Evolutionary conservation across 1,284 basidiomycete species (phyloP).

Genomic region (Kalmanozyma brasiliensis): DNA sequence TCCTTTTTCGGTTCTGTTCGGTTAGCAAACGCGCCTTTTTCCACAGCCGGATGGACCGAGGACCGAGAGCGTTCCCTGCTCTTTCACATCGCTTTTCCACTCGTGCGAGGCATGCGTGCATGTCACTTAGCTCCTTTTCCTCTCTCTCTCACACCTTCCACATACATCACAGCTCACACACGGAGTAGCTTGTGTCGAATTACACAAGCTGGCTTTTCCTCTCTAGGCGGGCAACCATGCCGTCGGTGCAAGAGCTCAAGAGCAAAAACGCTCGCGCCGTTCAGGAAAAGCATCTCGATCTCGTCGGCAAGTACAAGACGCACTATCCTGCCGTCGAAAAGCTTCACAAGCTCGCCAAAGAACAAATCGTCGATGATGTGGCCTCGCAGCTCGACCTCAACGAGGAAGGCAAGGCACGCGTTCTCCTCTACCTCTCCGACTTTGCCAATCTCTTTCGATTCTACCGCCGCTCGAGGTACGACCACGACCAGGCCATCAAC

Average conservation of each 20-base stretch:
- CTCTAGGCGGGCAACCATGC: slow-evolving; percentile 10
- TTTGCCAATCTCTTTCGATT: slow-evolving; percentile 59
- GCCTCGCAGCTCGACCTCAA: slow-evolving; percentile 31
- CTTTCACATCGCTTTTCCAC: too few relatives aligned
- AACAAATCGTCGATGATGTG: slow-evolving; percentile 34
- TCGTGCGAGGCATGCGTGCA: too few relatives aligned
- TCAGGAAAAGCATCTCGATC: slow-evolving; percentile 47
- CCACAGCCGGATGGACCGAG: too few relatives aligned
- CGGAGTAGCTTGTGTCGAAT: neutral
- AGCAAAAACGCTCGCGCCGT: slow-evolving; percentile 47
- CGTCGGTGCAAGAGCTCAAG: slow-evolving; percentile 22
- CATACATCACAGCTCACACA: neutral
- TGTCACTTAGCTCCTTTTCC: too few relatives aligned
- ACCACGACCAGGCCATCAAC: slow-evolving; percentile 35
- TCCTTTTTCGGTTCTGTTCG: too few relatives aligned
- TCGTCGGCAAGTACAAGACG: slow-evolving; percentile 27
- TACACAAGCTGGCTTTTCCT: neutral
- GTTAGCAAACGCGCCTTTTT: too few relatives aligned
- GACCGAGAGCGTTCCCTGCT: too few relatives aligned
- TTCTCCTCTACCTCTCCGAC: slow-evolving; percentile 34
- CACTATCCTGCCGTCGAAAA: slow-evolving; percentile 15
- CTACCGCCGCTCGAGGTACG: slow-evolving; percentile 49
- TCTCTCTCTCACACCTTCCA: too few relatives aligned
- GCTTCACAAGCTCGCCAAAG: slow-evolving; percentile 29
- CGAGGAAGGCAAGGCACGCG: slow-evolving; percentile 33